Evolutionary conservation across 2,329 filamentous ascomycete genomes (phyloP), one percentile per base, ranked within the genome.

Genomic region (Meredithiella fracta): DNA sequence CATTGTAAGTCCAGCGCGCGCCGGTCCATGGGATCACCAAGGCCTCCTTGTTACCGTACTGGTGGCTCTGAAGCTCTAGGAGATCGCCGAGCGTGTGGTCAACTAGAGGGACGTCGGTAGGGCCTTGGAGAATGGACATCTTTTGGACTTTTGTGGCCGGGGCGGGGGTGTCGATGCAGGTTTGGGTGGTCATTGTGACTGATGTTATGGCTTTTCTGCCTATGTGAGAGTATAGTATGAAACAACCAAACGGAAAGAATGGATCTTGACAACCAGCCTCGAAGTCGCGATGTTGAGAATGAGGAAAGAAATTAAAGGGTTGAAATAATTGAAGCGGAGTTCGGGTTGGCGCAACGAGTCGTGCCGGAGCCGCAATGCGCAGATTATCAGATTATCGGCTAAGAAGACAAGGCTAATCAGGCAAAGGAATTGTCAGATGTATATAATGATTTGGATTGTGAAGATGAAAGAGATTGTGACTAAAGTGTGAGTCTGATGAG

Each of bases 21-120:
- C 80, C 80, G 0, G 84, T 88, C 84, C 84, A 89, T 0, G 85
- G 82, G 53, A 85, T 83, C 23, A 89, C 75, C 44, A 90, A 67
- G 59, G 79, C 85, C 65, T 89, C 84, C 55, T 77, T 73, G 53
- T 76, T 72, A 23, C 79, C 77, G 65, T 85, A 80, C 51, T 79
- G 74, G 52, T 79, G 73, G 47, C 77, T 81, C 67, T 90, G 85
- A 14, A 86, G 73, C 59, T 84, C 80, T 40, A 90, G 73, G 1
- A 90, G 73, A 64, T 86, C 82, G 4, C 82, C 82, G 6, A 90
- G 73, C 0, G 83, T 88, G 52, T 88, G 69, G 59, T 87, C 79
- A 51, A 86, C 73, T 38, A 90, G 74, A 1, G 81, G 80, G 58
- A 84, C 82, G 60, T 86, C 76, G 47, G 78, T 74, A 1, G 82